Evolutionary conservation across 1,284 basidiomycete genomes (phyloP).

Genomic region (Schizophyllum commune): DNA sequence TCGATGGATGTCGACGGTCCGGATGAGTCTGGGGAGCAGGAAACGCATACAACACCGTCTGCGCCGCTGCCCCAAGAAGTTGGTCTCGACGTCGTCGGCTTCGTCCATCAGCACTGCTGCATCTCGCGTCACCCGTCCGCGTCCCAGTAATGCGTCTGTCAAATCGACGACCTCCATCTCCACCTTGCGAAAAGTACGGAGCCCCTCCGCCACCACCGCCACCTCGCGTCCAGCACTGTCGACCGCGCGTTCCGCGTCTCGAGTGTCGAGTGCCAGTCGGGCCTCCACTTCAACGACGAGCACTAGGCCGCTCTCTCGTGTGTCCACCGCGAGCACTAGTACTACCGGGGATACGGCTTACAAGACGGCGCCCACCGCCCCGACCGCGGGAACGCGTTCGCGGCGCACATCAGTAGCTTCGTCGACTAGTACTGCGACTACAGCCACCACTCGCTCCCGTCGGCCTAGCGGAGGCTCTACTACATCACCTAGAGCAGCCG

Average conservation of each 20-base stretch:
- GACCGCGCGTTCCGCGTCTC: neutral
- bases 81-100: neutral
- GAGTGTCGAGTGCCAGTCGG: neutral
- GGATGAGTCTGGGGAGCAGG: neutral
- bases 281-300: neutral
- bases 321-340: slow-evolving; percentile 8
- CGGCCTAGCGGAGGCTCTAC: neutral
- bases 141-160: neutral
- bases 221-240: neutral
- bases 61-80: slow-evolving; percentile 2
- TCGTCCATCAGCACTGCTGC: neutral
- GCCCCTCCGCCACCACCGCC: neutral
- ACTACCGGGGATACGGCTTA: slow-evolving; percentile 7
- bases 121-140: neutral
- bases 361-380: slow-evolving; percentile 5
- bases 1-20: neutral
- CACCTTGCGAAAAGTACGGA: neutral
- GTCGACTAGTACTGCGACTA: neutral
- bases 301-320: neutral
- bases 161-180: neutral
- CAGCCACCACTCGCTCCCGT: neutral
- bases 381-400: slow-evolving; percentile 5
- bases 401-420: slow-evolving; percentile 10
- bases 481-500: neutral
- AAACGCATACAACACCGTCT: neutral